phyloP scores from a whole-genome alignment of 2,329 filamentous ascomycete species.

The Diplodia intermedia region DNA sequence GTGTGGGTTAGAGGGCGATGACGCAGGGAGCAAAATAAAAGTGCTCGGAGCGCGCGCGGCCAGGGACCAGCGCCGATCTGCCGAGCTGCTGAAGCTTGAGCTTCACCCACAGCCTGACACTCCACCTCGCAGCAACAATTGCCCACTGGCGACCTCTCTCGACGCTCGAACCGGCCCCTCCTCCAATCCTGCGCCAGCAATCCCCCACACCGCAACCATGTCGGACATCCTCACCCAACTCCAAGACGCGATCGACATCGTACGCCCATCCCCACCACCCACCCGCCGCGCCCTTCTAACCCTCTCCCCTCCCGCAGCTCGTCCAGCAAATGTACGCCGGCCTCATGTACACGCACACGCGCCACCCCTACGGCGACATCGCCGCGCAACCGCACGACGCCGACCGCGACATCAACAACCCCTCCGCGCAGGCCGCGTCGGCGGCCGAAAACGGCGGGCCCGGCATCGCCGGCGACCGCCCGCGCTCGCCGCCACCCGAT shows the following conservation, averaged over 20 bases:
- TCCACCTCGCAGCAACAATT: slow-evolving; percentile 2
- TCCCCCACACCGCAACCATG: slow-evolving; percentile 55
- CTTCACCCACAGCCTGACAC: slow-evolving; percentile 4
- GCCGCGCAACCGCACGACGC: slow-evolving; percentile 51
- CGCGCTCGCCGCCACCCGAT: slow-evolving; percentile 28
- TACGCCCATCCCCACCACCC: slow-evolving; percentile 48
- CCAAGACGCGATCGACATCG: slow-evolving; percentile 84
- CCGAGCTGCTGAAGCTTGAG: slow-evolving; percentile 29
- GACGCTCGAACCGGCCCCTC: no score
- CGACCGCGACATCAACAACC: slow-evolving; percentile 39
- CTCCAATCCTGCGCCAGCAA: not conserved
- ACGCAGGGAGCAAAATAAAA: slow-evolving; percentile 8
- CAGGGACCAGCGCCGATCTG: slow-evolving; percentile 13
- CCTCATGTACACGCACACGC: slow-evolving; percentile 53
- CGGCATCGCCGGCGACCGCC: slow-evolving; percentile 22
- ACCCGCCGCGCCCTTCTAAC: not conserved
- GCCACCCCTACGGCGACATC: slow-evolving; percentile 52
- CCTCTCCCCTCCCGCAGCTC: slow-evolving; percentile 13
- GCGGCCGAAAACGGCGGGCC: slow-evolving; percentile 34
- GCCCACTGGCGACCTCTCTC: not conserved
- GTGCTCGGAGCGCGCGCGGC: not conserved
- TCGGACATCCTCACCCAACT: slow-evolving; percentile 80
- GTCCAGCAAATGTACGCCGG: slow-evolving; percentile 55
- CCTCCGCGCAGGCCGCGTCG: slow-evolving; percentile 32
- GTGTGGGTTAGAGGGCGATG: not conserved